These are phyloP conservation scores for Cynara cardunculus DNA, from an alignment of 129 eudicot species.

Conservation along the genomic window DNA sequence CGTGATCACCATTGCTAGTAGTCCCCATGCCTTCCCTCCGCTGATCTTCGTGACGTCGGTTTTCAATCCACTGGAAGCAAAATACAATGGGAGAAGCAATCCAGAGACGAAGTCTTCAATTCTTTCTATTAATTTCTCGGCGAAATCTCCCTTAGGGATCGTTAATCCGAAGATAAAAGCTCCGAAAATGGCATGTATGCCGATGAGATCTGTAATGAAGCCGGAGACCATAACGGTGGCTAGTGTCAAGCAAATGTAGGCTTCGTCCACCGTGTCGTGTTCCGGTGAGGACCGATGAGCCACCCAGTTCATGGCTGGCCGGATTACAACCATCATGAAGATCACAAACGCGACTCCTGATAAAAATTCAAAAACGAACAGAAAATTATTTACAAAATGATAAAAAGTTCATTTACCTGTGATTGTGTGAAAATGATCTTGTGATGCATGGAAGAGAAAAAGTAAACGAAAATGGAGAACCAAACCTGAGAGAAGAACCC, in stretches of 20 bases:
- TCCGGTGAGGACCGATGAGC: constrained; percentile 51
- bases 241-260: constrained; percentile 65
- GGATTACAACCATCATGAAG: constrained; percentile 58
- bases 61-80: constrained; percentile 86
- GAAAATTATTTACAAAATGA: background rate
- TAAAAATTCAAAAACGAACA: background rate
- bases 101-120: constrained; percentile 85
- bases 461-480: background rate
- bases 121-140: constrained; percentile 56
- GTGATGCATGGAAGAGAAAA: too few species aligned
- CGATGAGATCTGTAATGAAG: constrained; percentile 73
- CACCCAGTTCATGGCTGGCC: constrained; percentile 74
- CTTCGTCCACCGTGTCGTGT: constrained; percentile 53
- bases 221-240: constrained; percentile 76
- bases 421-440: too few species aligned
- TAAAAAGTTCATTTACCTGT: constrained; percentile 2
- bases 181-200: constrained; percentile 84
- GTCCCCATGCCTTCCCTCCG: constrained; percentile 70
- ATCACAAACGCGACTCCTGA: constrained; percentile 62
- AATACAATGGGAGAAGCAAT: constrained; percentile 73
- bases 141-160: constrained; percentile 69
- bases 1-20: constrained; percentile 60
- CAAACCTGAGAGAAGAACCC: constrained; percentile 73
- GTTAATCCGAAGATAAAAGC: constrained; percentile 81
- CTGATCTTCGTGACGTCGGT: constrained; percentile 61